phyloP scores from a whole-genome alignment of 2,329 filamentous ascomycete species.

The Penicillium griseofulvum region DNA sequence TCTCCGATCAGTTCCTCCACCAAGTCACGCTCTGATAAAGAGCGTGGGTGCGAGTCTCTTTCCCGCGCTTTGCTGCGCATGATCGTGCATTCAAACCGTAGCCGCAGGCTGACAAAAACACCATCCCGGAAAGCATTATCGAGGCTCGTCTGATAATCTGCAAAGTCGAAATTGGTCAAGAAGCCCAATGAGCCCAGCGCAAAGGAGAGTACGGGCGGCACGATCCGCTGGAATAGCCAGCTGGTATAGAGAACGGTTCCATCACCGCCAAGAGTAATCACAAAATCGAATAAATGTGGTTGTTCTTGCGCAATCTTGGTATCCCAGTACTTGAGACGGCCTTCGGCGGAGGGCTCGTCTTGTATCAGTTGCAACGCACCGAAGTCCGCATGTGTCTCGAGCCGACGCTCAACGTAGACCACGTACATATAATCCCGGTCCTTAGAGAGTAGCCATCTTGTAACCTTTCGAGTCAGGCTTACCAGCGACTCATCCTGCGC shows the following conservation, averaged over 20 bases:
- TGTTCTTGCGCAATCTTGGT: slow-evolving; percentile 71
- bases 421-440: slow-evolving; percentile 67
- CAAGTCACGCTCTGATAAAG: slow-evolving; percentile 59
- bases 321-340: slow-evolving; percentile 77
- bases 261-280: slow-evolving; percentile 87
- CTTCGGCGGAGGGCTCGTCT: slow-evolving; percentile 55
- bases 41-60: slow-evolving; percentile 21
- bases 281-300: slow-evolving; percentile 89
- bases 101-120: slow-evolving; percentile 79
- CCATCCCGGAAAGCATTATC: slow-evolving; percentile 73
- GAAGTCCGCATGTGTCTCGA: slow-evolving; percentile 70
- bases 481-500: slow-evolving; percentile 82
- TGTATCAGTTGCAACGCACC: slow-evolving; percentile 66
- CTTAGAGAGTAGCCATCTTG: slow-evolving; percentile 74
- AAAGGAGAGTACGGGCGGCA: slow-evolving; percentile 90
- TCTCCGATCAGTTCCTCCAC: slow-evolving; percentile 89
- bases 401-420: slow-evolving; percentile 76
- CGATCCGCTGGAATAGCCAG: slow-evolving; percentile 94
- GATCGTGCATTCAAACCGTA: slow-evolving; percentile 89
- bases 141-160: slow-evolving; percentile 67
- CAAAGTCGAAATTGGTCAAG: slow-evolving; percentile 93
- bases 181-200: slow-evolving; percentile 89
- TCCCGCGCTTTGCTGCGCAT: slow-evolving; percentile 63
- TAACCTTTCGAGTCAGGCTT: slow-evolving; percentile 70
- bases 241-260: slow-evolving; percentile 96